These are phyloP conservation scores for Pythium oligandrum DNA, from an alignment of 352 stramenopile species.

Conservation along the genomic window DNA sequence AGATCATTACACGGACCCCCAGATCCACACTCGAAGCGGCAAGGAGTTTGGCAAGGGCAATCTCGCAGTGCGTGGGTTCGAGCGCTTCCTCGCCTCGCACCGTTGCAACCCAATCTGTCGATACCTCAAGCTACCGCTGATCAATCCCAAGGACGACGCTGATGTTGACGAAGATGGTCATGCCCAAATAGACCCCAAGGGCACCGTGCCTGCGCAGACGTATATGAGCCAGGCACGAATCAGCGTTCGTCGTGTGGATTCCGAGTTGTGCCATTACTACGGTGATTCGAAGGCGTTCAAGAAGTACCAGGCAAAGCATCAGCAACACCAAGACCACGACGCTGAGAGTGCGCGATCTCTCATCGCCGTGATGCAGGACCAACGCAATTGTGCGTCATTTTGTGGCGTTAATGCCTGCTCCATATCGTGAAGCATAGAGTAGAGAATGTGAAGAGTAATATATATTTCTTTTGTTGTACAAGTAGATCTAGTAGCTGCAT, in stretches of 20 bases:
- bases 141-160: slow-evolving; percentile 54
- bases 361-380: slow-evolving; percentile 15
- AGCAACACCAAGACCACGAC: slow-evolving; percentile 21
- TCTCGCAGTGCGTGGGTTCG: slow-evolving; percentile 57
- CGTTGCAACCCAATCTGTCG: slow-evolving; percentile 80
- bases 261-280: slow-evolving; percentile 71
- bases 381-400: slow-evolving; percentile 19
- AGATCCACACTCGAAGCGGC: slow-evolving; percentile 84
- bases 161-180: slow-evolving; percentile 12
- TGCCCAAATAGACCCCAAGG: slow-evolving; percentile 34
- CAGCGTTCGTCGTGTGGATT: slow-evolving; percentile 52
- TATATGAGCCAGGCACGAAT: slow-evolving; percentile 66
- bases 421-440: slow-evolving; percentile 14
- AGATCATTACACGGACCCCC: slow-evolving; percentile 94
- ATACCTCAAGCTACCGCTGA: slow-evolving; percentile 69
- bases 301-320: slow-evolving; percentile 49
- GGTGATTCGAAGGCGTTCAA: slow-evolving; percentile 66
- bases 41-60: slow-evolving; percentile 86
- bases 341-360: slow-evolving; percentile 13
- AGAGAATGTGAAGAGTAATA: slow-evolving; percentile 1
- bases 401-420: slow-evolving; percentile 16
- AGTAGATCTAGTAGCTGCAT: neutral
- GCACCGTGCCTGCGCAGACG: slow-evolving; percentile 59
- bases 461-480: neutral
- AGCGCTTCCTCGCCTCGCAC: slow-evolving; percentile 69